Evolutionary conservation across 345 rosid species (phyloP).

Genomic region (Schrenkiella parvula): DNA sequence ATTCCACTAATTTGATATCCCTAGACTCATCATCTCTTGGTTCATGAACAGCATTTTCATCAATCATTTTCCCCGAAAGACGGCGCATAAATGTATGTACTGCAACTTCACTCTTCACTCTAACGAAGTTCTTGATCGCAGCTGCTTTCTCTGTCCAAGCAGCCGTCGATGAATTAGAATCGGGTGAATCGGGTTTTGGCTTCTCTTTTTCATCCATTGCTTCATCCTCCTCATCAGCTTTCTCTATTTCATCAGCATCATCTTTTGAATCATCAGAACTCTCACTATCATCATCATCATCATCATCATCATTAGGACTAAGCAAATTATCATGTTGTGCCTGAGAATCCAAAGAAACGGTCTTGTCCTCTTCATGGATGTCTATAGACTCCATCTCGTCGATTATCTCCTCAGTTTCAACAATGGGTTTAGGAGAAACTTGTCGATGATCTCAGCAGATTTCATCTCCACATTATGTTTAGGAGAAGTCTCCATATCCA

Average conservation of each 20-base stretch:
- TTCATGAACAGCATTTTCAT: constrained; percentile 13
- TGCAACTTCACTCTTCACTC: constrained; percentile 56
- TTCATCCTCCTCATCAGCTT: constrained; percentile 35
- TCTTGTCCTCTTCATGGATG: constrained; percentile 18
- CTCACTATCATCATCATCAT: constrained; percentile 21
- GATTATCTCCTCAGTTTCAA: not conserved
- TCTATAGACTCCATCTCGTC: constrained; percentile 30
- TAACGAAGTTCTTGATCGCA: constrained; percentile 61
- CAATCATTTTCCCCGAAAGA: constrained; percentile 45
- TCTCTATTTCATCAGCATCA: constrained; percentile 31
- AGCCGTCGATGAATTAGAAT: constrained; percentile 37
- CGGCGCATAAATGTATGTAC: constrained; percentile 55
- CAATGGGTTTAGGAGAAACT: not conserved
- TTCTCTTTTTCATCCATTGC: constrained; percentile 7
- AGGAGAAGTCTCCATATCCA: constrained; percentile 28
- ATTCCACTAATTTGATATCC: constrained; percentile 33
- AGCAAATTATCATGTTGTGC: constrained; percentile 9
- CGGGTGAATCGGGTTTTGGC: constrained; percentile 19
- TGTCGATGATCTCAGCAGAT: constrained; percentile 20
- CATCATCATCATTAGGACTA: constrained; percentile 5
- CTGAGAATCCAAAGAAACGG: not conserved
- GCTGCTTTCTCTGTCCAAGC: constrained; percentile 70
- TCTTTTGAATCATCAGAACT: constrained; percentile 19
- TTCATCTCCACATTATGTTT: constrained; percentile 14
- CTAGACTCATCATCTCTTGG: constrained; percentile 29